Conservation (phyloP, 2,329 filamentous ascomycete species). For the Colletotrichum australisinense region DNA sequence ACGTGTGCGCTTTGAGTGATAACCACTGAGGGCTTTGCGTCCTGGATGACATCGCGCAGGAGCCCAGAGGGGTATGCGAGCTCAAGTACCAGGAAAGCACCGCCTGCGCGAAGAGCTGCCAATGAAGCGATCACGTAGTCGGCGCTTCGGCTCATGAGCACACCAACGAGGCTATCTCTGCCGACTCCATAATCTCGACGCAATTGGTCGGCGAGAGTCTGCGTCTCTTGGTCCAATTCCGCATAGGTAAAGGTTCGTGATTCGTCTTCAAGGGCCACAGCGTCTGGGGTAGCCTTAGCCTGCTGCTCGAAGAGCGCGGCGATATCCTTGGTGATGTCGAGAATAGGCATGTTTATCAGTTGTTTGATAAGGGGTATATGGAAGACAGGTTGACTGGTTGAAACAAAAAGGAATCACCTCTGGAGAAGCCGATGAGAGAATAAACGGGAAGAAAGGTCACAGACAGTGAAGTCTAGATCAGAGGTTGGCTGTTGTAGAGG, state of each 20-base stretch:
- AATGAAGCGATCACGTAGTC: slow-evolving; percentile 84
- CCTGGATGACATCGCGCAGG: slow-evolving; percentile 80
- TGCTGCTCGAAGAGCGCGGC: slow-evolving; percentile 78
- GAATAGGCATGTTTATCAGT: slow-evolving; percentile 65
- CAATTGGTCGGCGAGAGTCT: slow-evolving; percentile 72
- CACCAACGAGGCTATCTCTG: slow-evolving; percentile 79
- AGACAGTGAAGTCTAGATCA: neutral
- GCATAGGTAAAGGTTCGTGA: slow-evolving; percentile 75
- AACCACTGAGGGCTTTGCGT: slow-evolving; percentile 77
- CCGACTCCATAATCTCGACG: slow-evolving; percentile 76
- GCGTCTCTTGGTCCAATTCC: slow-evolving; percentile 76
- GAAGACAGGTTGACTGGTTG: neutral
- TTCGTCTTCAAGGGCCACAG: slow-evolving; percentile 79
- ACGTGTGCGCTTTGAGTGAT: slow-evolving; percentile 75
- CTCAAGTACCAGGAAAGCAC: slow-evolving; percentile 84
- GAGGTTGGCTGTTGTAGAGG: neutral
- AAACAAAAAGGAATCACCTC: neutral
- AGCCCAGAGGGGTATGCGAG: slow-evolving; percentile 81
- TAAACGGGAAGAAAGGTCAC: neutral
- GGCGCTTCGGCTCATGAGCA: slow-evolving; percentile 79
- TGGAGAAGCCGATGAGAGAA: neutral
- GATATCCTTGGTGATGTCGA: slow-evolving; percentile 79
- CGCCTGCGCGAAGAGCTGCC: slow-evolving; percentile 81
- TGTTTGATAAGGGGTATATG: neutral
- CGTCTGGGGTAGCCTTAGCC: slow-evolving; percentile 75